These are phyloP conservation scores for Aspergillus sp. DNA, from an alignment of 2,329 filamentous ascomycete species.

Conservation along the genomic window DNA sequence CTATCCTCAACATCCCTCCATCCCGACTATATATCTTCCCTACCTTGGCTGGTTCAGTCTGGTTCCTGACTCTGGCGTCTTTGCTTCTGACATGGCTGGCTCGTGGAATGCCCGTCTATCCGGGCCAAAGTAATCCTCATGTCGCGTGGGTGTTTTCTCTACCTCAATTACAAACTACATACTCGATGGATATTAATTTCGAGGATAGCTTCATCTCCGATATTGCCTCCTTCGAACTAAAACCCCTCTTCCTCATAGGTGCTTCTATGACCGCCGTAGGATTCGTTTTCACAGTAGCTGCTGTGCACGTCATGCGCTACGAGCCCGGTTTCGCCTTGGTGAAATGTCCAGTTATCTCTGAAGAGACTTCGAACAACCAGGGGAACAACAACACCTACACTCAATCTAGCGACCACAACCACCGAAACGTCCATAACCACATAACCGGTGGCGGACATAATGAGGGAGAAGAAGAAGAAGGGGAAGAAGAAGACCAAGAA, in stretches of 20 bases:
- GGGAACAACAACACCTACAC: neutral
- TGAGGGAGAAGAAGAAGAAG: slow-evolving; percentile 9
- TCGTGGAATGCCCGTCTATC: slow-evolving; percentile 22
- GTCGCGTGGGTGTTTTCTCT: slow-evolving; percentile 13
- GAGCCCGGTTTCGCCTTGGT: slow-evolving; percentile 24
- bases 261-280: slow-evolving; percentile 24
- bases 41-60: slow-evolving; percentile 21
- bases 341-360: neutral
- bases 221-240: slow-evolving; percentile 26
- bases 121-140: slow-evolving; percentile 22
- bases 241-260: slow-evolving; percentile 25
- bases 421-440: neutral
- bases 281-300: slow-evolving; percentile 22
- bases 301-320: slow-evolving; percentile 26
- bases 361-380: neutral
- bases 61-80: slow-evolving; percentile 23
- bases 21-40: slow-evolving; percentile 24
- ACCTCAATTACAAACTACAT: neutral
- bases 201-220: slow-evolving; percentile 24
- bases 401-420: neutral
- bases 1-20: slow-evolving; percentile 25
- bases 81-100: slow-evolving; percentile 23
- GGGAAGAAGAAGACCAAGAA: slow-evolving; percentile 17
- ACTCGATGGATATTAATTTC: neutral
- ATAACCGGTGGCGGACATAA: neutral